Evolutionary conservation across 768 basidiomycete species (phyloP).

Genomic region (Exidia glandulosa): DNA sequence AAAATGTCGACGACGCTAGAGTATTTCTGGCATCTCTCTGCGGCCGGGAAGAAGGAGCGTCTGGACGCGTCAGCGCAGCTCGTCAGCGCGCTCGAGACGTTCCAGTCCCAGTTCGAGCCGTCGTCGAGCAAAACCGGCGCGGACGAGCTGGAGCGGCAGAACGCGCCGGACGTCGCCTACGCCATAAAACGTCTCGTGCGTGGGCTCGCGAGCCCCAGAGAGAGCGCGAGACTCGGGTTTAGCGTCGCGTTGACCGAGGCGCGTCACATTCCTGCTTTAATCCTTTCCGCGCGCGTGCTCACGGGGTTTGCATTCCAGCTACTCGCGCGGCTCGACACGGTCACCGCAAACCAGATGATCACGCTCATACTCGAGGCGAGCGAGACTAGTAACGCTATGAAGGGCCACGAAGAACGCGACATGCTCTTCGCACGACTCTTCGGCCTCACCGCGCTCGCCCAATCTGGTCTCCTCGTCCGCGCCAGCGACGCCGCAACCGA

Average conservation of each 20-base stretch:
- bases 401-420: constrained; percentile 88
- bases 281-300: constrained; percentile 2
- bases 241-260: constrained; percentile 95
- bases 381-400: constrained; percentile 63
- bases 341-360: constrained; percentile 68
- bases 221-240: constrained; percentile 89
- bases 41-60: constrained; percentile 65
- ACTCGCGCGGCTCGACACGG: constrained; percentile 62
- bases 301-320: constrained; percentile 35
- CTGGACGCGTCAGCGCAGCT: constrained; percentile 81
- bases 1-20: constrained; percentile 79
- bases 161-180: constrained; percentile 88
- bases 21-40: constrained; percentile 90
- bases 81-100: constrained; percentile 67
- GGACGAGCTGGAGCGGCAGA: constrained; percentile 47
- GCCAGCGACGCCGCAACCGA: constrained; percentile 46
- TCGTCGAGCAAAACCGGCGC: constrained; percentile 11
- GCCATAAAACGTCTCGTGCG: constrained; percentile 78
- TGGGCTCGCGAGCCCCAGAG: constrained; percentile 83
- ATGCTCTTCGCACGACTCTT: constrained; percentile 86
- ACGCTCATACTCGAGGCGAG: constrained; percentile 64
- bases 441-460: constrained; percentile 74
- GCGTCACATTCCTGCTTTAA: constrained; percentile 14
- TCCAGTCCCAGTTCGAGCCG: constrained; percentile 48
- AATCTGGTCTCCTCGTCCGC: constrained; percentile 72